phyloP scores from a whole-genome alignment of 495 filamentous ascomycete species.

The Stereocaulon alpinum region DNA sequence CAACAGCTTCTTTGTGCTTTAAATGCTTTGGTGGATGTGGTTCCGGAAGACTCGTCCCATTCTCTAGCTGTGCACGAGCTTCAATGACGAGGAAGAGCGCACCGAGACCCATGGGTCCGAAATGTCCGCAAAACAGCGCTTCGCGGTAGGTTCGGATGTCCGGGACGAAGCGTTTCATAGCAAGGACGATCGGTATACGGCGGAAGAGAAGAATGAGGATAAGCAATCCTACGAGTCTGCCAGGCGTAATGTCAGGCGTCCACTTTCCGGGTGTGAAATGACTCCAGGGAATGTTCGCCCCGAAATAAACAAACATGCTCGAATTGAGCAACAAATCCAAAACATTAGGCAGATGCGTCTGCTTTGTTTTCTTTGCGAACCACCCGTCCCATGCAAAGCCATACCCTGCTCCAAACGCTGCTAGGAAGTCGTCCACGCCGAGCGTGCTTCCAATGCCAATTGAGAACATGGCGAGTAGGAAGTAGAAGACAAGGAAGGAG shows the following conservation, averaged over 20 bases:
- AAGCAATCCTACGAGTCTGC: conserved; percentile 32
- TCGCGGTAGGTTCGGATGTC: conserved; percentile 37
- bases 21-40: conserved; percentile 28
- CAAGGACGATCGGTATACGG: conserved; percentile 37
- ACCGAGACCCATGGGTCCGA: conserved; percentile 44
- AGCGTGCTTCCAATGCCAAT: conserved; percentile 37
- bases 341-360: conserved; percentile 32
- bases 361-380: conserved; percentile 35
- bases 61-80: conserved; percentile 37
- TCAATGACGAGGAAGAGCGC: conserved; percentile 43
- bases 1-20: conserved; percentile 26
- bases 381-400: conserved; percentile 40
- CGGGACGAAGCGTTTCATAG: conserved; percentile 32
- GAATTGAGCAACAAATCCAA: conserved; percentile 40
- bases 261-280: conserved; percentile 27
- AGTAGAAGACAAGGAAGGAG: conserved; percentile 40
- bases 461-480: conserved; percentile 37
- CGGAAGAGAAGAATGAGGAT: conserved; percentile 36
- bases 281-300: conserved; percentile 38
- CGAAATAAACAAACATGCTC: conserved; percentile 41
- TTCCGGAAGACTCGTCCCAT: conserved; percentile 26
- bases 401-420: conserved; percentile 40
- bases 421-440: conserved; percentile 41
- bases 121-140: conserved; percentile 42
- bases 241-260: conserved; percentile 28